Conservation (phyloP, 2,329 filamentous ascomycete species). For the Cladosporium austrohemisphaericum region DNA sequence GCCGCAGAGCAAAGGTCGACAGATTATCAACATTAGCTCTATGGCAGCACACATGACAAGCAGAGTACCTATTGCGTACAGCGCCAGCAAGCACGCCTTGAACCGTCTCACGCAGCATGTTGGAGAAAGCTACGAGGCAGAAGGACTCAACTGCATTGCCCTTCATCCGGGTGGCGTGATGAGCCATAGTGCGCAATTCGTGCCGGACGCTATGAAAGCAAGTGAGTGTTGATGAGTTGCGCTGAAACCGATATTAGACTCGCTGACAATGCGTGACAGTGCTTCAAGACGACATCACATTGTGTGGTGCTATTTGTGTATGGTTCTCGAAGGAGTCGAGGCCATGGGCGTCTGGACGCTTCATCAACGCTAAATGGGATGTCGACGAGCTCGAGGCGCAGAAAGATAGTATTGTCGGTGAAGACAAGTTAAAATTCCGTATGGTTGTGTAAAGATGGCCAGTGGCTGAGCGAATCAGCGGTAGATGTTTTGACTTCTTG, state of each 20-base stretch:
- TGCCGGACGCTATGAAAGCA: slow-evolving; percentile 7
- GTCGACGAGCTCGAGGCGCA: slow-evolving; percentile 16
- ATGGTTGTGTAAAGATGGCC: slow-evolving; percentile 15
- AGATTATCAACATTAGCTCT: slow-evolving; percentile 18
- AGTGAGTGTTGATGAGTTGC: background rate
- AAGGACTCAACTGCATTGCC: slow-evolving; percentile 17
- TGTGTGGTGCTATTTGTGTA: slow-evolving; percentile 18
- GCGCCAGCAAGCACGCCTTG: slow-evolving; percentile 17
- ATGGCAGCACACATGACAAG: slow-evolving; percentile 18
- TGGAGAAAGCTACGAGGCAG: slow-evolving; percentile 13
- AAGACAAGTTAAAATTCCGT: slow-evolving; percentile 18
- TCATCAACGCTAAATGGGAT: slow-evolving; percentile 18
- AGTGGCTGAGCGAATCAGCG: no score
- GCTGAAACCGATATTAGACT: background rate
- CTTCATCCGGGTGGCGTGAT: slow-evolving; percentile 19
- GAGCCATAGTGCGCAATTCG: slow-evolving; percentile 10
- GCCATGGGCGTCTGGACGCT: slow-evolving; percentile 16
- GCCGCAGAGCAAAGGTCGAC: slow-evolving; percentile 3
- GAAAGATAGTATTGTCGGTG: slow-evolving; percentile 17
- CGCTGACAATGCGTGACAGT: background rate
- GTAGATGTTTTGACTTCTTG: no score
- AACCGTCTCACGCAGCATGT: slow-evolving; percentile 20
- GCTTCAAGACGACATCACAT: slow-evolving; percentile 16
- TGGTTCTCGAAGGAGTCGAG: slow-evolving; percentile 19
- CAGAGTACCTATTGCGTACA: slow-evolving; percentile 18